phyloP scores from a whole-genome alignment of 2,329 filamentous ascomycete species.

The Pseudocercospora crystallina region DNA sequence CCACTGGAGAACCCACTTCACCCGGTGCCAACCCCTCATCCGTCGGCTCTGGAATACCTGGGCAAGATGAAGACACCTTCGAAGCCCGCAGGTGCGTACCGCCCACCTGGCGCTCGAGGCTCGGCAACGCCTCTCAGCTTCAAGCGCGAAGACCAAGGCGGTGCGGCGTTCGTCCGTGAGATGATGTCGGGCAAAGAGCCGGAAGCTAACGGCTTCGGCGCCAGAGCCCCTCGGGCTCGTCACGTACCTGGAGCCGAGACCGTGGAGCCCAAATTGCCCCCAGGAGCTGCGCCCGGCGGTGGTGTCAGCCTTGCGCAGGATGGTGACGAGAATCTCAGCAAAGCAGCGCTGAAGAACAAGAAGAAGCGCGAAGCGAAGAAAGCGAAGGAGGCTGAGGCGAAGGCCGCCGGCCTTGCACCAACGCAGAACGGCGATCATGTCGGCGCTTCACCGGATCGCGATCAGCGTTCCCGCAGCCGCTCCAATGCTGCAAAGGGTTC shows the following conservation, averaged over 20 bases:
- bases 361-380: slow-evolving; percentile 97
- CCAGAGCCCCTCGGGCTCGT: slow-evolving; percentile 62
- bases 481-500: slow-evolving; percentile 31
- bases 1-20: slow-evolving; percentile 69
- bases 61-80: slow-evolving; percentile 89
- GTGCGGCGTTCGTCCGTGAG: slow-evolving; percentile 81
- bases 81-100: slow-evolving; percentile 95
- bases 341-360: slow-evolving; percentile 91
- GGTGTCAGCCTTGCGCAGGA: slow-evolving; percentile 65
- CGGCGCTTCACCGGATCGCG: slow-evolving; percentile 23
- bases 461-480: slow-evolving; percentile 34
- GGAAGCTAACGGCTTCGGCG: slow-evolving; percentile 73
- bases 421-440: slow-evolving; percentile 44
- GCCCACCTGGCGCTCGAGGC: slow-evolving; percentile 89
- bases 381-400: slow-evolving; percentile 73
- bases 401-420: slow-evolving; percentile 47
- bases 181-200: slow-evolving; percentile 56
- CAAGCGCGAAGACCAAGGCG: slow-evolving; percentile 96
- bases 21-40: slow-evolving; percentile 73
- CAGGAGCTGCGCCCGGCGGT: slow-evolving; percentile 68
- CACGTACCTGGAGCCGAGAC: slow-evolving; percentile 85
- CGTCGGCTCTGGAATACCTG: slow-evolving; percentile 78
- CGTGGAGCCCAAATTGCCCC: slow-evolving; percentile 57
- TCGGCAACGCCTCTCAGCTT: slow-evolving; percentile 87
- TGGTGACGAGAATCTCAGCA: slow-evolving; percentile 73